Conservation (phyloP, 2,329 filamentous ascomycete species). For the Rhynchosporium secalis region DNA sequence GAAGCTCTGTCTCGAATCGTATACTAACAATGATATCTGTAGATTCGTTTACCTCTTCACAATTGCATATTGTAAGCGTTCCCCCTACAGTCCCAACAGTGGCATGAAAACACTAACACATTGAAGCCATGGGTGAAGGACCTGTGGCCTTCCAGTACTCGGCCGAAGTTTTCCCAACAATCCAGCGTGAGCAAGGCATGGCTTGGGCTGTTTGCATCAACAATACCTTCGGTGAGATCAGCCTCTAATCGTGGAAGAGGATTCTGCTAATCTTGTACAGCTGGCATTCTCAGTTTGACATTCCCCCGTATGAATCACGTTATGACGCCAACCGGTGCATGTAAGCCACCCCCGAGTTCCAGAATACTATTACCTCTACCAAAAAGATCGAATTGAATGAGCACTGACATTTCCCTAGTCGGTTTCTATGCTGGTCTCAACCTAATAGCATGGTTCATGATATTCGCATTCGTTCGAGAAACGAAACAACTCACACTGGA, state of each 20-base stretch:
- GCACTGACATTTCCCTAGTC: slow-evolving; percentile 45
- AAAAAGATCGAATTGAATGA: not conserved
- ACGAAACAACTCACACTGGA: slow-evolving; percentile 49
- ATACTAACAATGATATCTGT: slow-evolving; percentile 41
- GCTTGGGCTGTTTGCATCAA: slow-evolving; percentile 60
- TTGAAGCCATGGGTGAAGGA: slow-evolving; percentile 55
- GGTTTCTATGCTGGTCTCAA: slow-evolving; percentile 56
- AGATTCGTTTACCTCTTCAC: slow-evolving; percentile 67
- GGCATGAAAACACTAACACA: not conserved
- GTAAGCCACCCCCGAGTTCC: slow-evolving; percentile 48
- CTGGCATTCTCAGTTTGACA: slow-evolving; percentile 58
- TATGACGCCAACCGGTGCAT: slow-evolving; percentile 44
- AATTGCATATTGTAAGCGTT: slow-evolving; percentile 53
- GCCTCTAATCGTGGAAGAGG: slow-evolving; percentile 51
- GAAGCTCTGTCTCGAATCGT: no score
- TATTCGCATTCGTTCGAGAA: slow-evolving; percentile 56
- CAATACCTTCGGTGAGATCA: slow-evolving; percentile 63
- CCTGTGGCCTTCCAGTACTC: slow-evolving; percentile 60
- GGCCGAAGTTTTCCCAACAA: slow-evolving; percentile 62
- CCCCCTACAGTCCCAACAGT: not conserved
- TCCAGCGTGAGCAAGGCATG: slow-evolving; percentile 64
- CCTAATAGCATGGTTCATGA: slow-evolving; percentile 52
- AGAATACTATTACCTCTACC: not conserved
- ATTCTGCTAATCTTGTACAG: slow-evolving; percentile 65
- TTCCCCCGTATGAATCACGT: slow-evolving; percentile 31